Evolutionary conservation across 495 filamentous ascomycete species (phyloP).

Genomic region (Hypomontagnella monticulosa): DNA sequence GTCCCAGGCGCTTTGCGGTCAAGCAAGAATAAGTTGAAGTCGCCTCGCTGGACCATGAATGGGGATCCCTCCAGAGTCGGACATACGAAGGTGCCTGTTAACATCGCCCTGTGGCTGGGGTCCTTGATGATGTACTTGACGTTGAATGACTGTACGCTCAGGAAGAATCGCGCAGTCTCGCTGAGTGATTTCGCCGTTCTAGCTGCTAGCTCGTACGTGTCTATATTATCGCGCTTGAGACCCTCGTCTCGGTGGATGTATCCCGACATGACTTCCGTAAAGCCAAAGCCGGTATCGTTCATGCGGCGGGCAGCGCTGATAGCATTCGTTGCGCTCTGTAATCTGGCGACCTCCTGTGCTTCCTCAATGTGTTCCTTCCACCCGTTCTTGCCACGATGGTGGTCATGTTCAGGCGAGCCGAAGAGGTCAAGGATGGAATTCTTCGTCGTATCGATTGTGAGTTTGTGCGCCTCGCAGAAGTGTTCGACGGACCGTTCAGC

Average conservation of each 20-base stretch:
- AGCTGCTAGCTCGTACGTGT: slow-evolving; percentile 65
- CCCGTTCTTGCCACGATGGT: slow-evolving; percentile 15
- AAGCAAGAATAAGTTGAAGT: slow-evolving; percentile 66
- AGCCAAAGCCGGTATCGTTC: slow-evolving; percentile 62
- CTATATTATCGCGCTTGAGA: slow-evolving; percentile 55
- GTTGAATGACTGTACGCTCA: slow-evolving; percentile 67
- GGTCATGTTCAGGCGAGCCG: slow-evolving; percentile 50
- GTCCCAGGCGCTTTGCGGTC: slow-evolving; percentile 64
- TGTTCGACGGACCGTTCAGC: slow-evolving; percentile 69
- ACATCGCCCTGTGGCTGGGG: slow-evolving; percentile 61
- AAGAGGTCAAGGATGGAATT: slow-evolving; percentile 63
- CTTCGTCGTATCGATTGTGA: slow-evolving; percentile 59
- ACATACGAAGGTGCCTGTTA: slow-evolving; percentile 72
- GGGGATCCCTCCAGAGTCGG: slow-evolving; percentile 64
- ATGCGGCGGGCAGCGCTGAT: slow-evolving; percentile 55
- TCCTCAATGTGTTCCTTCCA: slow-evolving; percentile 35
- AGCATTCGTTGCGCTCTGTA: slow-evolving; percentile 50
- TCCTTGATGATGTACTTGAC: slow-evolving; percentile 53
- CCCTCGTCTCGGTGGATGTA: slow-evolving; percentile 63
- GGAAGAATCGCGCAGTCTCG: slow-evolving; percentile 67
- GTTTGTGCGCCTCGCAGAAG: slow-evolving; percentile 51
- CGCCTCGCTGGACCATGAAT: slow-evolving; percentile 67
- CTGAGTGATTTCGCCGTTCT: slow-evolving; percentile 61
- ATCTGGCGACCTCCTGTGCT: slow-evolving; percentile 42
- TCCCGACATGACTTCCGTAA: slow-evolving; percentile 72